Evolutionary conservation across 1,284 basidiomycete species (phyloP).

Genomic region (Rhizoctonia solani): DNA sequence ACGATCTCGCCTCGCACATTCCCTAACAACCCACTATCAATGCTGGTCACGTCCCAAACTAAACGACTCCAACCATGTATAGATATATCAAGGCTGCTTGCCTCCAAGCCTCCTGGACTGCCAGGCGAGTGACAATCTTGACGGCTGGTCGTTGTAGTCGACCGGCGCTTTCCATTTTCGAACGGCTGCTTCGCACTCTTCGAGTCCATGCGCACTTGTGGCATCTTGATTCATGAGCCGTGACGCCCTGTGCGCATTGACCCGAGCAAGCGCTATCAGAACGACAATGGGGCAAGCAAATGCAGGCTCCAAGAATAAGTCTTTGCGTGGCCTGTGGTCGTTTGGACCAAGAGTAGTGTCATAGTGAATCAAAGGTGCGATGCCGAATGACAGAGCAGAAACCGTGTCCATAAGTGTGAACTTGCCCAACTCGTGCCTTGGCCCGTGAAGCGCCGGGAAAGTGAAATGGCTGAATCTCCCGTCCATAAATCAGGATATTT

Average conservation of each 20-base stretch:
- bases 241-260: not conserved
- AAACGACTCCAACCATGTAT: constrained; percentile 7
- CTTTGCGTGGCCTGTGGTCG: not conserved
- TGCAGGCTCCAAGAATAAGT: not conserved
- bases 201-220: not conserved
- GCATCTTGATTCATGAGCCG: not conserved
- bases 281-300: constrained; percentile 9
- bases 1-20: constrained; percentile 8
- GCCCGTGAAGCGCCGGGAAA: not conserved
- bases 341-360: not conserved
- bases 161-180: not conserved
- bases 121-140: not conserved
- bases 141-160: not conserved
- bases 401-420: not conserved
- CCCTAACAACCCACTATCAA: not conserved
- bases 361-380: not conserved
- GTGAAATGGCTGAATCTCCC: not conserved
- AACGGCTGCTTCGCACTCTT: not conserved
- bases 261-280: not conserved
- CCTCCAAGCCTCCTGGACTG: constrained; percentile 7
- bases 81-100: not conserved
- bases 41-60: not conserved
- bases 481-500: not conserved
- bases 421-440: not conserved
- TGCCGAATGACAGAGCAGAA: not conserved